phyloP scores from a whole-genome alignment of 2,329 filamentous ascomycete species.

The Aspergillus phoenicis region DNA sequence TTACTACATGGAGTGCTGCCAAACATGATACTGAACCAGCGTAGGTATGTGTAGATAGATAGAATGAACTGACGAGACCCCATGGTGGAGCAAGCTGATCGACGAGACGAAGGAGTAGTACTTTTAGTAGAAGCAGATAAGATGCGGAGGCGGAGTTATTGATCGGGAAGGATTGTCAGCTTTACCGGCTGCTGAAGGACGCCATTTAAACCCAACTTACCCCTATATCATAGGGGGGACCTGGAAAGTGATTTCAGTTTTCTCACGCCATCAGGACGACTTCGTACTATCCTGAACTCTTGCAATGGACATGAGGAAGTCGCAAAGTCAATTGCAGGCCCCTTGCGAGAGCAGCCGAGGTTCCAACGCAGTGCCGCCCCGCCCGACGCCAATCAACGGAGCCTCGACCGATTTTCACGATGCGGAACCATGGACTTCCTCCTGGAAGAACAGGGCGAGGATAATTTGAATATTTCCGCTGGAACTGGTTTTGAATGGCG shows the following conservation, averaged over 20 bases:
- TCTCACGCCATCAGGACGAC: background rate
- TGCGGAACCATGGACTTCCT: background rate
- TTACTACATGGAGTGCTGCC: background rate
- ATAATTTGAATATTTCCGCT: too few species aligned
- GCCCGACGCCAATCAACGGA: background rate
- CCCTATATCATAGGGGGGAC: background rate
- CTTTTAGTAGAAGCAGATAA: background rate
- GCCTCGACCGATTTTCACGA: background rate
- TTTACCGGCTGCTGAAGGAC: too few species aligned
- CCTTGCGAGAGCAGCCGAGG: background rate
- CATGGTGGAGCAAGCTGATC: background rate
- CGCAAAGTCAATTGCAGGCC: background rate
- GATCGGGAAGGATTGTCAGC: background rate
- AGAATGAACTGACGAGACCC: background rate
- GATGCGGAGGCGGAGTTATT: constrained; percentile 1
- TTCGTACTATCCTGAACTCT: background rate
- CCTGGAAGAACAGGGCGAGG: too few species aligned
- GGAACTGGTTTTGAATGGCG: background rate
- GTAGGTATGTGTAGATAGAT: background rate
- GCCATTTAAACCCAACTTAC: too few species aligned
- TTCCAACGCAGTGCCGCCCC: background rate
- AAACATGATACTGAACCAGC: background rate
- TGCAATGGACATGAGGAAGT: background rate
- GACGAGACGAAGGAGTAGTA: background rate
- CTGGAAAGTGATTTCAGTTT: background rate